phyloP scores from a whole-genome alignment of 805 yeast genomes.

The Pichia nakasei region DNA sequence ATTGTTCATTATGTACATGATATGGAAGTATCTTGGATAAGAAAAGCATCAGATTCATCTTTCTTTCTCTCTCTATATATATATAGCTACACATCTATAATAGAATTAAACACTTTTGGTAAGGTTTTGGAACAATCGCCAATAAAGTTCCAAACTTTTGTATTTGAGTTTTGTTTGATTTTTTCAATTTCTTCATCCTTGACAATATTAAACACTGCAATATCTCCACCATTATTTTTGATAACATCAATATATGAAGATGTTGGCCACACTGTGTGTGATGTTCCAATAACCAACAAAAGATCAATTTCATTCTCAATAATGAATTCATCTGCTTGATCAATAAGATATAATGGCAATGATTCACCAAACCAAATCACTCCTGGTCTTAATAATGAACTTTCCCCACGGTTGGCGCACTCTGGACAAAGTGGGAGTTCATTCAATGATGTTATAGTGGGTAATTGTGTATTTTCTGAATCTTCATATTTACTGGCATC shows the following conservation, averaged over 20 bases:
- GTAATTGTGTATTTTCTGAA: conserved; percentile 10
- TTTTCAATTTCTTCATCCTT: conserved; percentile 38
- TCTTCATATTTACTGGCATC: conserved; percentile 9
- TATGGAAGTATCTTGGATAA: conserved; percentile 55
- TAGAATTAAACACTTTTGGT: conserved; percentile 57
- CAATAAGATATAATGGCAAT: conserved; percentile 54
- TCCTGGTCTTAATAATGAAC: conserved; percentile 71
- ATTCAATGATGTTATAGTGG: conserved; percentile 33
- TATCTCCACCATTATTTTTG: conserved; percentile 61
- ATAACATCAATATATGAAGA: conserved; percentile 83
- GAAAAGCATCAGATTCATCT: too few relatives aligned
- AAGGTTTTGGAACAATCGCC: conserved; percentile 75
- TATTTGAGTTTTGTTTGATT: conserved; percentile 25
- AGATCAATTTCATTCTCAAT: conserved; percentile 52
- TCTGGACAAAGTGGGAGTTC: conserved; percentile 71
- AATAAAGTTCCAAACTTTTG: conserved; percentile 52
- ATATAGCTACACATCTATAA: not conserved
- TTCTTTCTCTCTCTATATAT: too few relatives aligned
- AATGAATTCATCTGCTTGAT: conserved; percentile 63
- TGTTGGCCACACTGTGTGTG: conserved; percentile 86
- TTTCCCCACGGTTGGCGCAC: conserved; percentile 34
- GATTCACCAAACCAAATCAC: conserved; percentile 96
- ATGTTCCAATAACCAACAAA: conserved; percentile 76
- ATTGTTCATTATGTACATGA: conserved; percentile 57
- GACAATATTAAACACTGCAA: conserved; percentile 77